A percentile compares a stretch with the other conserved stretches of the same genome.
phyloP scores from a whole-genome alignment of 257 asterid genomes.

The Solanum peruvianum region DNA sequence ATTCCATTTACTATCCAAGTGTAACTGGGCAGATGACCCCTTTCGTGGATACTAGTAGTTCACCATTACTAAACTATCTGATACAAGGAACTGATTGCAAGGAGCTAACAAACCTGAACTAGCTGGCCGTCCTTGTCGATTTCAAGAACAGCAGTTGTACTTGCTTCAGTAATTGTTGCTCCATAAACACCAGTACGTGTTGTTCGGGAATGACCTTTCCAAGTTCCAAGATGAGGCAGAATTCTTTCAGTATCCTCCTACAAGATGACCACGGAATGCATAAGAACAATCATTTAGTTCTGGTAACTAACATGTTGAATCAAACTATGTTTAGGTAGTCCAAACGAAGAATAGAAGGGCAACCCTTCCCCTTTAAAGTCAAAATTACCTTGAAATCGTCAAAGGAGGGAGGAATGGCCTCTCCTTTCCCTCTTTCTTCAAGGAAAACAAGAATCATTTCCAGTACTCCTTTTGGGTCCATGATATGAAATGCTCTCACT shows the following conservation, averaged over 20 bases:
- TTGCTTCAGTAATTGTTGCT: constrained; percentile 74
- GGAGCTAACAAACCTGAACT: constrained; percentile 46
- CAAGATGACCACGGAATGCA: constrained; percentile 7
- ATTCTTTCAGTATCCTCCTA: constrained; percentile 55
- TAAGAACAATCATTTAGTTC: neutral
- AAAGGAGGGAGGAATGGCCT: constrained; percentile 43
- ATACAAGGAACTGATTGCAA: neutral
- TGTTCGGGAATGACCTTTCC: constrained; percentile 87
- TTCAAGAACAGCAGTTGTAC: constrained; percentile 56
- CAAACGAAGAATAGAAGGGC: neutral
- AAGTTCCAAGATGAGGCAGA: constrained; percentile 58
- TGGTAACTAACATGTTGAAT: neutral
- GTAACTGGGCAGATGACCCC: neutral
- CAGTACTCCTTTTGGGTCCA: constrained; percentile 66
- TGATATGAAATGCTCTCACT: constrained; percentile 70
- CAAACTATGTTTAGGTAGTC: neutral
- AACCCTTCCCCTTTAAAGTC: neutral
- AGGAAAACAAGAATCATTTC: constrained; percentile 77
- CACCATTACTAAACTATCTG: neutral
- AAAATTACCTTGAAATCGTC: constrained; percentile 40
- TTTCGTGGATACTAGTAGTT: neutral
- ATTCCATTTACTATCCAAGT: neutral
- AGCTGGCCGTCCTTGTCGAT: constrained; percentile 56
- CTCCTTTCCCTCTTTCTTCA: constrained; percentile 59
- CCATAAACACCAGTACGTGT: constrained; percentile 95